Conservation (phyloP, 1,284 basidiomycete species). For the Sphaerobolus stellatus region DNA sequence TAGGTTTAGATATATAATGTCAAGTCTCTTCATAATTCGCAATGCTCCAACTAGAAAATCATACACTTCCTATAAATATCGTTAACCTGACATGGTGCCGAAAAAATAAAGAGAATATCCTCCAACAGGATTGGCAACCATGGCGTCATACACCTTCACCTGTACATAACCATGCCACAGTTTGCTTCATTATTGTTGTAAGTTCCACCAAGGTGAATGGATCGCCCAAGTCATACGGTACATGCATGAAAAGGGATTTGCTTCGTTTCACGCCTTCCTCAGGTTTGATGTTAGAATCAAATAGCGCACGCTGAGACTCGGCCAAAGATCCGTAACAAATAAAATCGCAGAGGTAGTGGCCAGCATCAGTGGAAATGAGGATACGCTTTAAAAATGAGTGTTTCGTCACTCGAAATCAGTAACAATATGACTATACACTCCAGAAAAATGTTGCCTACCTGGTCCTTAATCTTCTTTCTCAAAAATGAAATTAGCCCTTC, state of each 20-base stretch:
- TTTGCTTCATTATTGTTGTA: conserved; percentile 51
- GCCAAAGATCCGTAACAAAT: conserved; percentile 78
- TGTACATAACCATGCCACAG: conserved; percentile 13
- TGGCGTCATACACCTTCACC: too few species aligned
- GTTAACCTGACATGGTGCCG: too few species aligned
- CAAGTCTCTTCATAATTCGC: too few species aligned
- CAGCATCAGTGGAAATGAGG: conserved; percentile 72
- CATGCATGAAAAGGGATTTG: conserved; percentile 70
- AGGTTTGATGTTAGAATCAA: not conserved
- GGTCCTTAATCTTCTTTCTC: conserved; percentile 41
- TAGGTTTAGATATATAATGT: too few species aligned
- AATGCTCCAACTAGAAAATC: too few species aligned
- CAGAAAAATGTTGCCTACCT: not conserved
- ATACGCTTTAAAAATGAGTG: conserved; percentile 45
- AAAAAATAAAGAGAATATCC: too few species aligned
- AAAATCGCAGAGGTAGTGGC: conserved; percentile 76
- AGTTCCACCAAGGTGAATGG: conserved; percentile 64
- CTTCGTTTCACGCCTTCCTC: conserved; percentile 47
- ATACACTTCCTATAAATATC: too few species aligned
- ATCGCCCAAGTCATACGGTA: conserved; percentile 58
- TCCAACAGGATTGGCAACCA: too few species aligned
- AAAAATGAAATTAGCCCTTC: conserved; percentile 54
- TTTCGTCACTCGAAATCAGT: not conserved
- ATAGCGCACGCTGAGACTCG: conserved; percentile 49
- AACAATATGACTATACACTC: not conserved